Percentiles rank a stretch among this genome's conserved stretches.
Conservation (phyloP, 176 grass and related monocot genomes). For the Phyllostachys edulis region DNA sequence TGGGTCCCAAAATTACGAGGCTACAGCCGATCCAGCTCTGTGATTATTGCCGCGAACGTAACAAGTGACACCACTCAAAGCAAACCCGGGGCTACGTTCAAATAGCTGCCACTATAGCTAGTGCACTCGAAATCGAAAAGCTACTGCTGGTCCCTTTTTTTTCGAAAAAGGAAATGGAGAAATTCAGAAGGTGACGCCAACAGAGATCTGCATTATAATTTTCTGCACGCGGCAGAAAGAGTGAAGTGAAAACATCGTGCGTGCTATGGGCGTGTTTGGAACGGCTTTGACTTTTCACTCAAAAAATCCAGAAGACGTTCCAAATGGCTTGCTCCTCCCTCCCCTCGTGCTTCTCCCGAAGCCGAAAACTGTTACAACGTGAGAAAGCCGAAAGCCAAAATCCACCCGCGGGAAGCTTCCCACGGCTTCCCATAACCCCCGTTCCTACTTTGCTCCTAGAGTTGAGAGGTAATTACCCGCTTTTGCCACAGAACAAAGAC, state of each 20-base stretch:
- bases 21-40: slow-evolving; percentile 10
- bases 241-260: not conserved
- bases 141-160: not conserved
- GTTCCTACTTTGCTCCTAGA: too few species aligned
- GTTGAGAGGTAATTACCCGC: too few species aligned
- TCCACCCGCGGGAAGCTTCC: too few species aligned
- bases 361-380: too few species aligned
- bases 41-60: slow-evolving; percentile 26
- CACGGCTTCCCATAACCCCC: too few species aligned
- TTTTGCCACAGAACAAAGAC: too few species aligned
- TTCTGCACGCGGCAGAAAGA: not conserved
- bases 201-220: not conserved
- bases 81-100: not conserved
- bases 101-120: not conserved
- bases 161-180: not conserved
- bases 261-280: too few species aligned
- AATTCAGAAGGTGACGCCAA: not conserved
- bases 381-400: too few species aligned
- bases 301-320: too few species aligned
- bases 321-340: too few species aligned
- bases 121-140: not conserved
- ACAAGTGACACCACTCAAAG: slow-evolving; percentile 35
- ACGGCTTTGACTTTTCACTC: too few species aligned
- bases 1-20: not conserved
- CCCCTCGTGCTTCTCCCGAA: too few species aligned